phyloP scores from a whole-genome alignment of 257 asterid genomes.

The Rehmannia glutinosa region DNA sequence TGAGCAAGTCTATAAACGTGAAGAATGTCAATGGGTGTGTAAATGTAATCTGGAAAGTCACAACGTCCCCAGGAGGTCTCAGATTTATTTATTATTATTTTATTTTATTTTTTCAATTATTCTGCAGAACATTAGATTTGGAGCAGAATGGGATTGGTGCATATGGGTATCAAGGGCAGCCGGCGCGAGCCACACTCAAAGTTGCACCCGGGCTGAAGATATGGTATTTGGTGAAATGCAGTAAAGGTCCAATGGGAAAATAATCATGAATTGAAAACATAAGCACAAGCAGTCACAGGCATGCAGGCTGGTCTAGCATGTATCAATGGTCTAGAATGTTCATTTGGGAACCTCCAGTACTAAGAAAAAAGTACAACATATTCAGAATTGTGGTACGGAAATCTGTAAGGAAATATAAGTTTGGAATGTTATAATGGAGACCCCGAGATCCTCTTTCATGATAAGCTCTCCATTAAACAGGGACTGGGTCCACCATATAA shows the following conservation, averaged over 20 bases:
- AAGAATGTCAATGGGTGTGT: background rate
- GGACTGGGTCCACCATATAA: background rate
- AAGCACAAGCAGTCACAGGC: no score
- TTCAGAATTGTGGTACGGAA: background rate
- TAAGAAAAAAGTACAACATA: background rate
- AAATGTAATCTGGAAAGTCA: background rate
- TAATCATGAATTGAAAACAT: no score
- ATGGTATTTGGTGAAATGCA: no score
- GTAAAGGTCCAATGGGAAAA: no score
- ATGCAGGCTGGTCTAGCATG: no score
- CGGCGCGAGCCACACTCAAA: background rate
- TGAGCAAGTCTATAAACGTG: background rate
- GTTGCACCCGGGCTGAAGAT: background rate
- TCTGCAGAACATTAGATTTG: background rate
- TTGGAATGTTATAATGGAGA: no score
- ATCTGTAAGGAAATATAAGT: no score
- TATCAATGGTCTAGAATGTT: background rate
- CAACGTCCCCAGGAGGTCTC: background rate
- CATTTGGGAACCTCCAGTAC: background rate
- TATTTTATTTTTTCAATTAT: background rate
- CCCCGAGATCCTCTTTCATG: no score
- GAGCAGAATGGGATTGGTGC: background rate
- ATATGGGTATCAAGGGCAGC: background rate
- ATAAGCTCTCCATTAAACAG: no score
- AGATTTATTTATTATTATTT: background rate